Evolutionary conservation across 2,329 filamentous ascomycete genomes (phyloP), one percentile per base, ranked within the genome.

Genomic region (Capronia epimyces): DNA sequence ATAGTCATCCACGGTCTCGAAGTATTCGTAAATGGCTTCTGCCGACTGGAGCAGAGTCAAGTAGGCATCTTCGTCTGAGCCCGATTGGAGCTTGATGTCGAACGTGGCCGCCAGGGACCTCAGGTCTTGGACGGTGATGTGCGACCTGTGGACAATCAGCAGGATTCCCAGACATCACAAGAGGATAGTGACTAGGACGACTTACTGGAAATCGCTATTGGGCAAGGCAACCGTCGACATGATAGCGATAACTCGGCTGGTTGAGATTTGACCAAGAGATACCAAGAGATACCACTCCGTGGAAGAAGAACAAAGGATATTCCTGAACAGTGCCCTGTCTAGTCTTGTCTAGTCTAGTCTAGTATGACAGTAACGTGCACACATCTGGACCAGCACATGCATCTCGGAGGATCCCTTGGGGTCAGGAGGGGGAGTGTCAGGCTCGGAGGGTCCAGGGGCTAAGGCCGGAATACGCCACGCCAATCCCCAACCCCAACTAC

Each of bases 1-100:
- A 50, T 67, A 70, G 45, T 70, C 66, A 1, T 62, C 60, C 36
- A 67, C 49, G 16, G 49, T 49, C 16, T 65, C 52, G 40, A 70
- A 57, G 13, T 64, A 29, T 43, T 54, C 40, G 39, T 56, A 45
- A 4, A 57, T 45, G 9, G 49, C 56, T 13, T 62, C 61, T 20
- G 50, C 51, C 6, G 61, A 60, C 27, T 59, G 52, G 1, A 63
- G 53, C 4, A 63, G 40, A n/a, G 48, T 39, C 12, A 62, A 48
- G 43, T 62, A 63, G 2, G 46, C 46, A 16, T 53, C 46, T 32
- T 53, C 44, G 8, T 49, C 46, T 3, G 46, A 8, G 15, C 37
- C 37, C n/a, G 31, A 18, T 5, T 39, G 15, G 22, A 53, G 25
- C 32, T 15, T 24, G 27, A 53, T 37, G 21, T 53, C 41, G 41